Evolutionary conservation across 2,329 filamentous ascomycete genomes (phyloP), one percentile per base, ranked within the genome.

Genomic region (Alternaria panax): DNA sequence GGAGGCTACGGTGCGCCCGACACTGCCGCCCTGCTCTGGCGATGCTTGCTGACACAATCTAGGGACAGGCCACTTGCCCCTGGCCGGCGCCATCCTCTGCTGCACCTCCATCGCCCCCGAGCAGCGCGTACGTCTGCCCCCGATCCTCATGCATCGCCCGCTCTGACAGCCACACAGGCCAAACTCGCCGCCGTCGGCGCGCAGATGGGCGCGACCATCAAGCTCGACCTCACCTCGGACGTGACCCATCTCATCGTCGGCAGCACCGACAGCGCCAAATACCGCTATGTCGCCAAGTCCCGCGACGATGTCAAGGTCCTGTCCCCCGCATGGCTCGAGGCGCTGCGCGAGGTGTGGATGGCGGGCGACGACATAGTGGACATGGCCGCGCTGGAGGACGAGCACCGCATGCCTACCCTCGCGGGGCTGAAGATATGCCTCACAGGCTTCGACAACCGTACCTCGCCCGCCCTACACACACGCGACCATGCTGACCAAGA

Each of bases 191-290:
- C 83, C 48, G 87, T 88, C 61, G 91, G 91, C 18, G 79, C 83
- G 64, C 88, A 97, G 74, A 92, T 99, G 83, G 95, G 95, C 65
- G 95, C 93, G 51, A 79, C 86, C 60, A 91, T 96, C 83, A 93
- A 91, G 71, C 90, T 93, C 78, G 93, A 99, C 77, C 87, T 99
- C 43, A 98, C 93, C n/a, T 92, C 91, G 57, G 92, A 97, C 77
- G 92, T 96, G 47, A 98, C 95, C 5, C 95, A 99, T 81, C 88
- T 99, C 46, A 86, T 99, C 64, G 92, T 97, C 62, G 95, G 93
- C 76, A 89, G 91, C 71, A 91, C 92, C 71, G 87, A 94, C 75
- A 98, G 94, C 1, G 88, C 91, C 50, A 99, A 99, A 79, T 99
- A 99, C 80, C 90, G 89, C 77, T 97, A 96, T 83, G 94, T 98